Evolutionary conservation across 2,329 filamentous ascomycete species (phyloP), one percentile per base, ranked within the genome.

Genomic region (Neoscytalidium dimidiatum): DNA sequence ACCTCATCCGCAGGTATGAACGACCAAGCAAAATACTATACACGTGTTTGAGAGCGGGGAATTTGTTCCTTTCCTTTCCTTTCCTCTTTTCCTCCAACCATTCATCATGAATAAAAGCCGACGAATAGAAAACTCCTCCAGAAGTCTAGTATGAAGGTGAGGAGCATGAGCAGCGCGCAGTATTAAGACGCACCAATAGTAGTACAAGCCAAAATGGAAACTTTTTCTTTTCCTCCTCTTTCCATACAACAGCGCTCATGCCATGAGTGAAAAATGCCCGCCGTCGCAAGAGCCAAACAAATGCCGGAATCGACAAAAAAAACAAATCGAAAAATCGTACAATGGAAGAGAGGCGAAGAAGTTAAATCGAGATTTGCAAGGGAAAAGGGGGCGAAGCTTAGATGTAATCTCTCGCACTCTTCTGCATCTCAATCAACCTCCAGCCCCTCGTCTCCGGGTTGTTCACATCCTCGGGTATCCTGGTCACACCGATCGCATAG

Each of bases 381-480:
- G 35, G 19, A 21, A 38, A 17, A 11, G 19, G 17, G 17, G 17
- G 21, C 6, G 5, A 14, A 35, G 17, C 17, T 56, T 82, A 91
- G 69, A 90, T 88, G 73, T 91, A 98, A 81, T 99, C 95, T 74
- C 95, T 88, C 64, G 92, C 94, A 78, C 92, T 96, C 89, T 99
- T 99, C 80, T 99, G 95, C 83, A 99, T 88, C 82, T 99, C 95
- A 75, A 99, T 98, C 78, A 99, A 83, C 73, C 94, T 90, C 95
- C 95, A 99, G 33, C 95, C 95, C 74, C 94, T 87, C 11, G 95
- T 99, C 82, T 99, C 95, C 1, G 93, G 92, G 78, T 99, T 98
- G 83, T 90, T 94, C 70, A 98, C 94, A 71, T 99, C 95, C 76
- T 99, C 95, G 2, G 95, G 90, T 66, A 96, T 88, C 69, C 95